phyloP scores from a whole-genome alignment of 1,139 yeast genomes.

The Yamadazyma trypodendri region DNA sequence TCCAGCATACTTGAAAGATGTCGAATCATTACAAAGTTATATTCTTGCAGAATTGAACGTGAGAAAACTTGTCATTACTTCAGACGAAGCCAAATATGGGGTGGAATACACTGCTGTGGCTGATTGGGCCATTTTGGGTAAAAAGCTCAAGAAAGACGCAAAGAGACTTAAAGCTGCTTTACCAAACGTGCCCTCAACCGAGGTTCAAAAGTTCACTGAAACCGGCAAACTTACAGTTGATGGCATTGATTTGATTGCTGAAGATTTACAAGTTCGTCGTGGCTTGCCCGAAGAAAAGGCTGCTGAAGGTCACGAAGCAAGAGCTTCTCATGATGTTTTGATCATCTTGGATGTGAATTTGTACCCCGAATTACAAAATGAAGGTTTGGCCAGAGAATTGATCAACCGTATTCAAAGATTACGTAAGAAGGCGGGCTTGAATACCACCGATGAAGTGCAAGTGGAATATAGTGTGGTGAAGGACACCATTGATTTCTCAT shows the following conservation, averaged over 20 bases:
- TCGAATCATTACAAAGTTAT: slow-evolving; percentile 74
- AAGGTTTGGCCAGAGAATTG: slow-evolving; percentile 95
- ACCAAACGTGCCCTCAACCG: slow-evolving; percentile 75
- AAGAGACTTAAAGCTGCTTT: slow-evolving; percentile 93
- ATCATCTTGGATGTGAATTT: slow-evolving; percentile 85
- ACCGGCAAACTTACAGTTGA: slow-evolving; percentile 80
- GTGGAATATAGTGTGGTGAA: slow-evolving; percentile 74
- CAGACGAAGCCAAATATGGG: slow-evolving; percentile 88
- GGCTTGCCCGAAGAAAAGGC: slow-evolving; percentile 71
- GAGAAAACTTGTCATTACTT: slow-evolving; percentile 81
- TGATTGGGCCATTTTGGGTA: slow-evolving; percentile 98
- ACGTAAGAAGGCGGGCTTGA: slow-evolving; percentile 94
- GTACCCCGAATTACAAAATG: slow-evolving; percentile 85
- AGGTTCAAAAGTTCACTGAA: slow-evolving; percentile 73
- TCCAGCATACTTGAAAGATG: slow-evolving; percentile 68
- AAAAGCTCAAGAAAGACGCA: slow-evolving; percentile 91
- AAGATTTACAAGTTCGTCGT: slow-evolving; percentile 87
- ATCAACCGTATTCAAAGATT: slow-evolving; percentile 96
- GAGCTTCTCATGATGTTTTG: slow-evolving; percentile 86
- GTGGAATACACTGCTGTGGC: slow-evolving; percentile 94
- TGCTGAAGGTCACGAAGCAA: slow-evolving; percentile 73
- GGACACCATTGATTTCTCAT: slow-evolving; percentile 69
- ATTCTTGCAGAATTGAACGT: slow-evolving; percentile 90
- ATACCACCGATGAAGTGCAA: slow-evolving; percentile 90
- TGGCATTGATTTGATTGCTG: slow-evolving; percentile 81